These are phyloP conservation scores for Phoenix roebelenii DNA, from an alignment of 176 grass and related monocot species.

Conservation along the genomic window DNA sequence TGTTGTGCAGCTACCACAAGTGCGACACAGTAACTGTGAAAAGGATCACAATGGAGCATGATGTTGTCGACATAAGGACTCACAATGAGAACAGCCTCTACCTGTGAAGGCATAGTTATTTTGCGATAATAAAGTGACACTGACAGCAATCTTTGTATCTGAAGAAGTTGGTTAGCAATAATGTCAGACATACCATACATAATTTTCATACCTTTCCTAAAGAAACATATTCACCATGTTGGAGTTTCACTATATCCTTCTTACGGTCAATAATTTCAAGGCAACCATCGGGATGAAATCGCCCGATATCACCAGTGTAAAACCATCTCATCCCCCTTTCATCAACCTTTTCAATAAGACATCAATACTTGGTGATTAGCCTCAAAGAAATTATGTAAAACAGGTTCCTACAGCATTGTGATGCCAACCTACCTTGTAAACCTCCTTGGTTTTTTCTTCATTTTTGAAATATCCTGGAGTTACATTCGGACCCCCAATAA, in stretches of 20 bases:
- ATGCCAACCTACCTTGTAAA: conserved; percentile 1
- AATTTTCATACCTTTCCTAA: conserved; percentile 57
- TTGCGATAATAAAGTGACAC: no score
- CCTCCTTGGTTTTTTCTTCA: conserved; percentile 72
- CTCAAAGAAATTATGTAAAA: neutral
- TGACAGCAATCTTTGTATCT: no score
- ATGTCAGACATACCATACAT: no score
- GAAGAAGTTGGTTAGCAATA: no score
- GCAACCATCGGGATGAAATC: conserved; percentile 77
- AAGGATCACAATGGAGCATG: conserved; percentile 84
- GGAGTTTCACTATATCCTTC: conserved; percentile 97
- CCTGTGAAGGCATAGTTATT: conserved; percentile 29
- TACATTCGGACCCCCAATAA: conserved; percentile 61
- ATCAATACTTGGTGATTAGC: no score
- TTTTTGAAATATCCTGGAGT: conserved; percentile 83
- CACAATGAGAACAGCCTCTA: conserved; percentile 60
- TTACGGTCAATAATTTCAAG: conserved; percentile 93
- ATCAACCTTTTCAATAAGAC: conserved; percentile 40
- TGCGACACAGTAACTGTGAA: conserved; percentile 63
- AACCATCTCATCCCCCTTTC: conserved; percentile 88
- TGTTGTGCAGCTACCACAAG: conserved; percentile 43
- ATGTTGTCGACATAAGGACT: conserved; percentile 76
- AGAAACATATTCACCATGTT: conserved; percentile 97
- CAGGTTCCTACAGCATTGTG: no score
- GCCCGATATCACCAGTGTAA: conserved; percentile 83